Evolutionary conservation across 2,329 filamentous ascomycete genomes (phyloP), one percentile per base, ranked within the genome.

Genomic region (Epichloe elymi): DNA sequence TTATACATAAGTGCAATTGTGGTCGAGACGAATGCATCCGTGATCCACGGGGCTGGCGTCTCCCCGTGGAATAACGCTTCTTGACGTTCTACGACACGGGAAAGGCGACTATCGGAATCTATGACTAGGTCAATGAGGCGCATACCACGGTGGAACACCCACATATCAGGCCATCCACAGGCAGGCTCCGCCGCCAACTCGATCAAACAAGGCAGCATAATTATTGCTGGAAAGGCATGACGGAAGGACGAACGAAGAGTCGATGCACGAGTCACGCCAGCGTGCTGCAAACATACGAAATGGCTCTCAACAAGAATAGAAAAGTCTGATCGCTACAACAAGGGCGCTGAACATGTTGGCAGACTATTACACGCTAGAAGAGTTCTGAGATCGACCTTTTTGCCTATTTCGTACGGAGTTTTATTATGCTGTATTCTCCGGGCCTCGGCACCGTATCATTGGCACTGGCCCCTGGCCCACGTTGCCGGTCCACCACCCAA

Each of bases 361-460:
- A 19, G 37, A 10, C 7, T 40, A 19, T 30, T 30, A 20, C n/a
- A 44, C 33, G 30, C 48, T 38, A 14, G 10, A 38, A 43, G 19
- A 37, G 26, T 49, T 44, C 33, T 12, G 30, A 35, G 35, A 30
- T 19, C 41, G 46, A 46, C 12, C 42, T 40, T 46, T 49, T 49
- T 45, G 6, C 41, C 41, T 46, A 26, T 48, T 35, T 43, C 11
- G 5, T 15, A 37, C 46, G 30, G 47, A 47, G 26, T 35, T 44
- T 50, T 15, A 37, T 47, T n/a, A 33, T 39, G 15, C 40, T 14
- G 33, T 40, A 45, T 39, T 50, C 39, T 39, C 51, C 48, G 48
- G n/a, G 44, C 48, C 51, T 50, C 51, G 48, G 51, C 30, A 47
- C 11, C 35, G 33, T n/a, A 15, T 7, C 38, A n/a, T 39, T 23